Percentiles rank a stretch among this genome's conserved stretches.
Evolutionary conservation across 495 filamentous ascomycete species (phyloP).

Genomic region (Aspergillus nidulans): DNA sequence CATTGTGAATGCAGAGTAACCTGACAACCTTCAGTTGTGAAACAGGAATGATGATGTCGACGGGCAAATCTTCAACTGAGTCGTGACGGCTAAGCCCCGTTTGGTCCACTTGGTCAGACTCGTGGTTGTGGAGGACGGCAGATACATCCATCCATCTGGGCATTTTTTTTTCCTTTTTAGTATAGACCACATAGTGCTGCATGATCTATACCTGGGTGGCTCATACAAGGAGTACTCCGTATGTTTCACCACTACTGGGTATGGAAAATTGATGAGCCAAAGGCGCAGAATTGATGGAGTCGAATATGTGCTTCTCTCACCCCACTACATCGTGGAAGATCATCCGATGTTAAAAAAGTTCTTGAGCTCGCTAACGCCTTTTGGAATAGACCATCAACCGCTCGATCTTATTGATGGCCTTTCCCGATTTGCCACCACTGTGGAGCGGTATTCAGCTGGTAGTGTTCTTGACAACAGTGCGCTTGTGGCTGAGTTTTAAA

Average conservation of each 20-base stretch:
- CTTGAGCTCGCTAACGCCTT: not conserved
- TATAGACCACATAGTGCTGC: not conserved
- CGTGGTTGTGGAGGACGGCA: not conserved
- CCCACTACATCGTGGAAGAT: slow-evolving; percentile 16
- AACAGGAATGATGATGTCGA: not conserved
- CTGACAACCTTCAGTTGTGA: not conserved
- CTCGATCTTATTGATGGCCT: slow-evolving; percentile 5
- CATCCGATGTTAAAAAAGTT: slow-evolving; percentile 17
- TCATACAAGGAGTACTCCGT: not conserved
- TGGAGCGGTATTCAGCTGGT: slow-evolving; percentile 13
- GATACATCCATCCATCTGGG: not conserved
- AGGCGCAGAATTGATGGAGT: not conserved
- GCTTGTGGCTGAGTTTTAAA: not conserved
- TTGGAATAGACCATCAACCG: not conserved
- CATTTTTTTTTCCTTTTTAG: not conserved
- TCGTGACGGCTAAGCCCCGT: slow-evolving; percentile 3
- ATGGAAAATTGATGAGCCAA: not conserved
- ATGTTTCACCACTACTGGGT: not conserved
- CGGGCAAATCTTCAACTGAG: too few relatives aligned
- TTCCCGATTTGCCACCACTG: slow-evolving; percentile 11
- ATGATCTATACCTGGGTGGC: not conserved
- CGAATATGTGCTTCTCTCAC: too few relatives aligned
- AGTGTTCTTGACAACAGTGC: slow-evolving; percentile 1
- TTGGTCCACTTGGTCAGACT: slow-evolving; percentile 1
- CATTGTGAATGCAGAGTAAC: slow-evolving; percentile 1